A percentile compares a stretch with the other conserved stretches of the same genome.
These are phyloP conservation scores for Chionographis japonica DNA, from an alignment of 106 monocot species.

Conservation along the genomic window DNA sequence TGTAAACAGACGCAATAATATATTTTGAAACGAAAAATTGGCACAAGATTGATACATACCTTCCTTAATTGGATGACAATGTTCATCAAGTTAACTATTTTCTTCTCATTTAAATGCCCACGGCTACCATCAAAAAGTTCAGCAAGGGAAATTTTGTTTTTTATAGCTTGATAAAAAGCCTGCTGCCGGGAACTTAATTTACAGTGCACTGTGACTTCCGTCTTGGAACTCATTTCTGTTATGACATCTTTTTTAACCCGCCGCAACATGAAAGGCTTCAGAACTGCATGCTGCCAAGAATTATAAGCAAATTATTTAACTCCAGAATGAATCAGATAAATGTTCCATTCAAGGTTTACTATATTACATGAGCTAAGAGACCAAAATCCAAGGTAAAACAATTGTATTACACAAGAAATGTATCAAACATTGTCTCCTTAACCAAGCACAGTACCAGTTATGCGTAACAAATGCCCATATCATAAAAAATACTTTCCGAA, in stretches of 20 bases:
- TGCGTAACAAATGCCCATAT: too few species aligned
- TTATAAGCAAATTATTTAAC: slow-evolving; percentile 1
- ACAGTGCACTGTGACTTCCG: slow-evolving; percentile 84
- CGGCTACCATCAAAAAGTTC: slow-evolving; percentile 81
- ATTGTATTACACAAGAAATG: background rate
- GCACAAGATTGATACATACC: slow-evolving; percentile 32
- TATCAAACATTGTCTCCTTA: too few species aligned
- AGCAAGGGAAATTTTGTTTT: slow-evolving; percentile 93
- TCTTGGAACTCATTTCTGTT: slow-evolving; percentile 93
- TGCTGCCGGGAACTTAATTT: slow-evolving; percentile 97
- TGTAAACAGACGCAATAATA: background rate
- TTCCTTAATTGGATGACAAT: slow-evolving; percentile 95
- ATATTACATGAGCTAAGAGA: background rate
- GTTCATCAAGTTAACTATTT: slow-evolving; percentile 94
- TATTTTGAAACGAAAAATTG: background rate
- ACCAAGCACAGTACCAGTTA: too few species aligned
- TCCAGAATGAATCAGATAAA: background rate
- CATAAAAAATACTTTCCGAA: too few species aligned
- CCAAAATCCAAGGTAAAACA: background rate
- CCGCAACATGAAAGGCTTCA: slow-evolving; percentile 96
- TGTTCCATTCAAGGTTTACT: too few species aligned
- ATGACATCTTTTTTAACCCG: slow-evolving; percentile 98
- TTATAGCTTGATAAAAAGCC: slow-evolving; percentile 97
- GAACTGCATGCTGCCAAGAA: slow-evolving; percentile 76
- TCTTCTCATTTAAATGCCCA: slow-evolving; percentile 83